A percentile compares a stretch with the other conserved stretches of the same genome.
Evolutionary conservation across 1,284 basidiomycete genomes (phyloP).

Genomic region (Ceratobasidium sp.): DNA sequence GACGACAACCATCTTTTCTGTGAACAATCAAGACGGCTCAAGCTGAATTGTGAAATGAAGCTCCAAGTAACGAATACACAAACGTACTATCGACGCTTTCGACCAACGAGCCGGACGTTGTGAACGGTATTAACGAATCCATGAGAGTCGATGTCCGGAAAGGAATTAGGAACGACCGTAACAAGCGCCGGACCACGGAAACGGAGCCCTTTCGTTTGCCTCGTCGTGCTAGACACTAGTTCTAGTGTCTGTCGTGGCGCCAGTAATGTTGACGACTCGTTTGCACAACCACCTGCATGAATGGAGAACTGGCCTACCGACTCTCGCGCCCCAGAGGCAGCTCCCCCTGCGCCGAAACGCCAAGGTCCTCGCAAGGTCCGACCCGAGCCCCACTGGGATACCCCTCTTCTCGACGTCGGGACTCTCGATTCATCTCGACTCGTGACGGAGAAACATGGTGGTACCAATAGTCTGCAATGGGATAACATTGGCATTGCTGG

Average conservation of each 20-base stretch:
- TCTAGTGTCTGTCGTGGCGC: conserved; percentile 10
- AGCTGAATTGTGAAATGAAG: conserved; percentile 26
- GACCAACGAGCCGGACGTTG: conserved; percentile 93
- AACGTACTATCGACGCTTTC: conserved; percentile 99
- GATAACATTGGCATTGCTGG: not conserved
- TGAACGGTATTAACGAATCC: conserved; percentile 96
- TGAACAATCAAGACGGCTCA: conserved; percentile 44
- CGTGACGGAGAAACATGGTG: not conserved
- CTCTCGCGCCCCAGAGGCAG: conserved; percentile 18
- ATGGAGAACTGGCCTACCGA: conserved; percentile 34
- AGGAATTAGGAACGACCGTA: not conserved
- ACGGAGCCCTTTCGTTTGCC: conserved; percentile 3
- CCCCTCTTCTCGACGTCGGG: conserved; percentile 10
- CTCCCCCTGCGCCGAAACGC: not conserved
- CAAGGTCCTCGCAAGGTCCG: conserved; percentile 25
- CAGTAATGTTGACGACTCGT: conserved; percentile 8
- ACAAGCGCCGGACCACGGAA: conserved; percentile 38
- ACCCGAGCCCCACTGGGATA: conserved; percentile 26
- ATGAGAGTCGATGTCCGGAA: conserved; percentile 57
- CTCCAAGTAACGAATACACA: conserved; percentile 52
- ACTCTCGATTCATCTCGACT: conserved; percentile 14
- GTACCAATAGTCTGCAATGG: conserved; percentile 6
- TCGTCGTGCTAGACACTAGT: conserved; percentile 2
- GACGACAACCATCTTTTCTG: conserved; percentile 98
- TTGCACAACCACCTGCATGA: conserved; percentile 2